Evolutionary conservation across 2,329 filamentous ascomycete genomes (phyloP).

Genomic region (Epichloe amarillans): DNA sequence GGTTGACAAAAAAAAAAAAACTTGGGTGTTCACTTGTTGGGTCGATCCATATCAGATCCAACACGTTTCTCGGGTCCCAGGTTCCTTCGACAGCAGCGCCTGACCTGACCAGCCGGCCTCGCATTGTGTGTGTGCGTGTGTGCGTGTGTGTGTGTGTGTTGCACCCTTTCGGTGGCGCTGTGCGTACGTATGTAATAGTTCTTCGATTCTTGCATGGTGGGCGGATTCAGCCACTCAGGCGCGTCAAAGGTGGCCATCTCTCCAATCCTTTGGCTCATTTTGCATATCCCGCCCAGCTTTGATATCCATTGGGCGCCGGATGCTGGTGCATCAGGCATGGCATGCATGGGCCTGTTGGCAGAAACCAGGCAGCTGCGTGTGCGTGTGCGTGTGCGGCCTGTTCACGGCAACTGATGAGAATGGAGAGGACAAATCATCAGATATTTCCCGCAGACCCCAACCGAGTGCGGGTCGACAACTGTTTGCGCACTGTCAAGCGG

Average conservation of each 20-base stretch:
- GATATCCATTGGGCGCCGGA: constrained; percentile 9
- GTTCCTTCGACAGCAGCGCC: no score
- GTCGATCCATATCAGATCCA: background rate
- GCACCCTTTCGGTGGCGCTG: constrained; percentile 1
- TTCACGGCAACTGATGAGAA: no score
- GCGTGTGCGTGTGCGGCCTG: no score
- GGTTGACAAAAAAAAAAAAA: no score
- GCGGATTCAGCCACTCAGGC: constrained; percentile 7
- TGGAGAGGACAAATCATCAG: background rate
- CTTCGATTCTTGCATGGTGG: constrained; percentile 6
- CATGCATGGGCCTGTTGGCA: background rate
- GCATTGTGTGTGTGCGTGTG: no score
- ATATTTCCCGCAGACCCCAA: background rate
- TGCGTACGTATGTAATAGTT: background rate
- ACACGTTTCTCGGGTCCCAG: background rate
- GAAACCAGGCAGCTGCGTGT: background rate
- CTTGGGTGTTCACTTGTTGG: no score
- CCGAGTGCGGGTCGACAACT: background rate
- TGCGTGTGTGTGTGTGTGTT: background rate
- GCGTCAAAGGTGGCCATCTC: constrained; percentile 12
- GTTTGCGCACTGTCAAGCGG: background rate
- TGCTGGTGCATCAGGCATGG: background rate
- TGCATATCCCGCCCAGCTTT: constrained; percentile 9
- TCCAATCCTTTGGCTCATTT: constrained; percentile 8
- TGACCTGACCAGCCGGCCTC: no score